Evolutionary conservation across 2,329 filamentous ascomycete genomes (phyloP), one percentile per base, ranked within the genome.

Genomic region (Dendryphion nanum): DNA sequence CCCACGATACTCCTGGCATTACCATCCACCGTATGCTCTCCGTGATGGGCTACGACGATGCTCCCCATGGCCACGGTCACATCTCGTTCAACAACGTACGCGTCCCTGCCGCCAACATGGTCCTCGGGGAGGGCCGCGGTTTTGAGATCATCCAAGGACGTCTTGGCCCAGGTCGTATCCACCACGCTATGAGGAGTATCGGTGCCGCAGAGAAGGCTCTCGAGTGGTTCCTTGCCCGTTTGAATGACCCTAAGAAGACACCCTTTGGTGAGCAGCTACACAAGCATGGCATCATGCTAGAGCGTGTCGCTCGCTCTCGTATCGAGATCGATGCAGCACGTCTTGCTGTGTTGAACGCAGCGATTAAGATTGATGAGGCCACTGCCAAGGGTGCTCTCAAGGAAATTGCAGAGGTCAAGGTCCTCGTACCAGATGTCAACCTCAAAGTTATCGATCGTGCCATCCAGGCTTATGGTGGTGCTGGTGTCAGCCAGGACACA

Each of bases 101-200:
- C 42, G 87, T 98, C 0, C 91, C 91, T 6, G 81, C 76, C 20
- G 73, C 74, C 56, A 93, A 87, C 72, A 84, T 98, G 60, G 86
- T 97, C 8, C 83, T 98, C 3, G 91, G 93, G 44, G 88, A 93
- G 66, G 93, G 93, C 49, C 83, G 88, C 47, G 93, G 93, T 15
- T 98, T 98, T 66, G 93, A 98, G 69, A 95, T 98, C 62, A 96
- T 98, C 61, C 93, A 98, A 67, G 93, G 93, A 41, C 88, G 93
- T 53, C 83, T 98, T 17, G 93, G 93, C 1, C 93, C 93, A 1
- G 93, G 93, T 21, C 86, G 93, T 41, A 97, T 98, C 63, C 93
- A 98, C 73, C 93, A 98, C 72, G 89, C 89, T 43, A 98, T 98
- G 93, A 83, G 93, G 49, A 84, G 82, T 44, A 93, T 98, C 61